Percentiles rank a stretch among this genome's conserved stretches.
These are phyloP conservation scores for Neocallimastix lanati DNA, from an alignment of 192 early-diverging fungal species.

Conservation along the genomic window DNA sequence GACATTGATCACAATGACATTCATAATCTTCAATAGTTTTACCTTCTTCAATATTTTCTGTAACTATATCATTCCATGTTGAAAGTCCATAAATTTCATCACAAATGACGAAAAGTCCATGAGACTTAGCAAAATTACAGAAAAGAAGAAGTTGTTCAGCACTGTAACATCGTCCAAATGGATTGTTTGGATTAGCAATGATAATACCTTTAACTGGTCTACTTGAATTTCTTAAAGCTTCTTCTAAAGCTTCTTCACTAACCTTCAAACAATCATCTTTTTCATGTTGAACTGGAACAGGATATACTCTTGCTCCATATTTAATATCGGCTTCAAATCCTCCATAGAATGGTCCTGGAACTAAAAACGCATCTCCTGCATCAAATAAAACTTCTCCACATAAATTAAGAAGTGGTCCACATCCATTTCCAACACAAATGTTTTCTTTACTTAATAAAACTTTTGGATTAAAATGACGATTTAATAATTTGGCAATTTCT, in stretches of 20 bases:
- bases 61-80: constrained; percentile 13
- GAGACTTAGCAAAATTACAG: constrained; percentile 40
- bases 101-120: constrained; percentile 42
- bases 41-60: neutral
- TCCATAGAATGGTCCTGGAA: constrained; percentile 59
- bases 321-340: too few relatives aligned
- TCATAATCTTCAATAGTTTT: neutral
- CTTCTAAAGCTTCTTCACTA: constrained; percentile 20
- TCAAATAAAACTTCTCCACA: constrained; percentile 45
- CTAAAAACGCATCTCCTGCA: constrained; percentile 50
- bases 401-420: too few relatives aligned
- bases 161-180: constrained; percentile 33
- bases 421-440: constrained; percentile 37
- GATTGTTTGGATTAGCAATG: constrained; percentile 58
- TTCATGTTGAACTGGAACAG: constrained; percentile 26
- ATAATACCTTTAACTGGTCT: constrained; percentile 32
- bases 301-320: constrained; percentile 20
- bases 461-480: constrained; percentile 34
- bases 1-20: neutral
- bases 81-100: constrained; percentile 73
- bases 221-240: constrained; percentile 17
- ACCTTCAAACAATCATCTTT: constrained; percentile 13
- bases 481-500: constrained; percentile 40
- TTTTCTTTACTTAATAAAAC: constrained; percentile 20
- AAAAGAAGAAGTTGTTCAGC: constrained; percentile 26